Conservation (phyloP, 176 grass and related monocot species). For the Musa beccarii region DNA sequence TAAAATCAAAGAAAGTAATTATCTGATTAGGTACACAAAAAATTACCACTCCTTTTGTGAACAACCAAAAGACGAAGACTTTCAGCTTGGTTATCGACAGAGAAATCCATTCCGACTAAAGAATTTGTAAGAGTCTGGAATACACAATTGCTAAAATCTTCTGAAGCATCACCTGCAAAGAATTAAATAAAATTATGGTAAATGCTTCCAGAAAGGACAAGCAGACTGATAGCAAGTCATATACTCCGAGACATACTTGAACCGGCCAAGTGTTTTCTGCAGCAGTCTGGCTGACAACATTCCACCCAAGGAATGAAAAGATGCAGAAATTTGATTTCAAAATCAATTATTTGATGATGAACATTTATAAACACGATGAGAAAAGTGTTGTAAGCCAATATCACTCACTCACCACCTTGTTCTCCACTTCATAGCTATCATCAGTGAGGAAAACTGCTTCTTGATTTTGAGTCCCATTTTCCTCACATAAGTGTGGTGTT, state of each 20-base stretch:
- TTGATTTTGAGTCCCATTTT: neutral
- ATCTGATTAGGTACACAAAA: neutral
- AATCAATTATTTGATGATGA: neutral
- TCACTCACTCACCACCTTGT: constrained; percentile 18
- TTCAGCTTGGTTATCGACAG: constrained; percentile 44
- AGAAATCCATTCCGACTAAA: constrained; percentile 57
- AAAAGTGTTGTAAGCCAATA: neutral
- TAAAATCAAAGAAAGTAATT: neutral
- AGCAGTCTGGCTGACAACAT: constrained; percentile 36
- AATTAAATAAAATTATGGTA: neutral
- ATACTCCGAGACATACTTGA: constrained; percentile 41
- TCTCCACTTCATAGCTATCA: constrained; percentile 16
- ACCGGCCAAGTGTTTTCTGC: constrained; percentile 19
- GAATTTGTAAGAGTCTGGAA: constrained; percentile 40
- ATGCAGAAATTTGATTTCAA: constrained; percentile 10
- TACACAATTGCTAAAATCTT: constrained; percentile 25
- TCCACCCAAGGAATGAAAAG: constrained; percentile 19
- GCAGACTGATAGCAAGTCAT: neutral
- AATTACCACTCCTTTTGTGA: constrained; percentile 69
- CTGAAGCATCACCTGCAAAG: constrained; percentile 37
- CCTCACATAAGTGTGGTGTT: constrained; percentile 9
- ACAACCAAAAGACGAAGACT: constrained; percentile 30
- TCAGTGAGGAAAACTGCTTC: constrained; percentile 6
- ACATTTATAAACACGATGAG: neutral
- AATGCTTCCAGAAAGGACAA: constrained; percentile 16